Conservation (phyloP, 139 green algal genomes). For the Spirogloea muscicola region DNA sequence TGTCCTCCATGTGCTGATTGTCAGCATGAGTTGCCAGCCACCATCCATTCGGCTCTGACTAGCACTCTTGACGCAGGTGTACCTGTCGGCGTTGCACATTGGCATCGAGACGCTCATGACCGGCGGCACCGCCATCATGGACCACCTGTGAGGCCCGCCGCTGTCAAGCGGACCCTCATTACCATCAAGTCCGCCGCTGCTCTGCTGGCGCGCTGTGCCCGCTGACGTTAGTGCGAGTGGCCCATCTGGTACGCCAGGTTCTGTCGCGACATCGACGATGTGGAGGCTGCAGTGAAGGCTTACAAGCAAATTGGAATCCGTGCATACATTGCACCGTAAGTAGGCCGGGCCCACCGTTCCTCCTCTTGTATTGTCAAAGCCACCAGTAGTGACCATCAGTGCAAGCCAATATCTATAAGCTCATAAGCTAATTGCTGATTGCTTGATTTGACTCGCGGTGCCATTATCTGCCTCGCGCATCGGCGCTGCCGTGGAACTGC, state of each 20-base stretch:
- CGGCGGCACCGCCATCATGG: slow-evolving; percentile 39
- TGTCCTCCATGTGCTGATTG: no score
- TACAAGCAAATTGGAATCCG: slow-evolving; percentile 43
- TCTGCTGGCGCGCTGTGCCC: no score
- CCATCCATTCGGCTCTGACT: no score
- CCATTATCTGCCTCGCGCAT: background rate
- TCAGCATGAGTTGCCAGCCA: no score
- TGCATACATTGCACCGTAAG: slow-evolving; percentile 36
- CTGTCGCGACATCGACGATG: slow-evolving; percentile 25
- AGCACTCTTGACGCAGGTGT: no score
- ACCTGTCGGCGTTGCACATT: slow-evolving; percentile 27
- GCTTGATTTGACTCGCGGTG: background rate
- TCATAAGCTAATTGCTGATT: no score
- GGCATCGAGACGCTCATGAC: slow-evolving; percentile 35
- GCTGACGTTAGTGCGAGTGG: no score
- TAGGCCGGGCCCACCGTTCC: background rate
- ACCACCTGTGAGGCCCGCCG: slow-evolving; percentile 33
- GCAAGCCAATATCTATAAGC: no score
- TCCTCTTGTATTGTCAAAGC: background rate
- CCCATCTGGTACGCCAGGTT: slow-evolving; percentile 6
- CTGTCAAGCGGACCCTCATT: no score
- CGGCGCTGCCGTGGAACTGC: background rate
- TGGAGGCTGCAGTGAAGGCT: slow-evolving; percentile 36
- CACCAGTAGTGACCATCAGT: no score
- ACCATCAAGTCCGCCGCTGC: no score